Evolutionary conservation across 2,329 filamentous ascomycete species (phyloP).

Genomic region (Aspergillus sp.): DNA sequence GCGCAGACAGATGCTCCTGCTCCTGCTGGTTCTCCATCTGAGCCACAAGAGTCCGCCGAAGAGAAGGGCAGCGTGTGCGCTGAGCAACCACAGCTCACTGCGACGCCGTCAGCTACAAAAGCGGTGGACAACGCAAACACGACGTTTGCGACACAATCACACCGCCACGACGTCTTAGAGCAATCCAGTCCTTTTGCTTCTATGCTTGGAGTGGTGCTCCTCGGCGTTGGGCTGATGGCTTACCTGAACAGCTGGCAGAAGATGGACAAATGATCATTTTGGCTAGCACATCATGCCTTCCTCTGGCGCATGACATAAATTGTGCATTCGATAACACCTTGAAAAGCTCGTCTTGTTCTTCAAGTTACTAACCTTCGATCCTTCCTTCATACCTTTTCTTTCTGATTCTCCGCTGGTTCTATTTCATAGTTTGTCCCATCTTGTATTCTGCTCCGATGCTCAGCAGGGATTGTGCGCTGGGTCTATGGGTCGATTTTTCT

Average conservation of each 20-base stretch:
- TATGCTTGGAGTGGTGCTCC: conserved; percentile 77
- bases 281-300: conserved; percentile 8
- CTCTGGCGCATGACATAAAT: not conserved
- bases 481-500: conserved; percentile 16
- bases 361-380: conserved; percentile 14
- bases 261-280: conserved; percentile 47
- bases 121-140: conserved; percentile 45
- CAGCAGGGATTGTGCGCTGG: conserved; percentile 11
- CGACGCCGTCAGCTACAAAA: conserved; percentile 52
- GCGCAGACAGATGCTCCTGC: conserved; percentile 15
- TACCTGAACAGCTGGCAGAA: conserved; percentile 82
- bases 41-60: conserved; percentile 16
- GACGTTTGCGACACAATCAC: conserved; percentile 43
- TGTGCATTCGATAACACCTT: not conserved
- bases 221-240: conserved; percentile 82
- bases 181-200: conserved; percentile 74
- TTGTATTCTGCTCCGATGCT: conserved; percentile 20
- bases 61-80: conserved; percentile 17
- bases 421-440: conserved; percentile 11
- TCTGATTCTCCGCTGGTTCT: conserved; percentile 15
- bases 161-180: conserved; percentile 44
- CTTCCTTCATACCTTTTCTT: conserved; percentile 19
- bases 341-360: conserved; percentile 11
- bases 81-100: conserved; percentile 42
- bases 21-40: conserved; percentile 4